These are phyloP conservation scores for Leucosporidium creatinivorum DNA, from an alignment of 768 basidiomycete species.

Conservation along the genomic window DNA sequence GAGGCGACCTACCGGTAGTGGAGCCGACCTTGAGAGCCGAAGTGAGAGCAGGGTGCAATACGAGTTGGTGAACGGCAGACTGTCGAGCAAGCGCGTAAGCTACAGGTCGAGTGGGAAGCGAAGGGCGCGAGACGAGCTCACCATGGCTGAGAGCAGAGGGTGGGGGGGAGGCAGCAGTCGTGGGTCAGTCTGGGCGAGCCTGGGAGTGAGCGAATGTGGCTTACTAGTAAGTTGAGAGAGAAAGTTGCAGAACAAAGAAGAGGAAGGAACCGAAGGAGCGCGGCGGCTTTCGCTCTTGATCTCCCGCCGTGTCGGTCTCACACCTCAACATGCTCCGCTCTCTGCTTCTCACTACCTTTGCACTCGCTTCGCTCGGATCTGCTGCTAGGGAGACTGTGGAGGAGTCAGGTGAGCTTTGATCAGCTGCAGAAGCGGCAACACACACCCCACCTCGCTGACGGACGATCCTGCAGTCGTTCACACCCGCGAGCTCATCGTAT, in stretches of 20 bases:
- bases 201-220: neutral
- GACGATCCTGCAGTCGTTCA: conserved; percentile 22
- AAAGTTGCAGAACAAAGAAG: neutral
- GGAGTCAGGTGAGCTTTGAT: conserved; percentile 20
- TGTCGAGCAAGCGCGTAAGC: neutral
- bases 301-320: too few species aligned
- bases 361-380: neutral
- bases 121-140: too few species aligned
- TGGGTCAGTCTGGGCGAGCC: neutral
- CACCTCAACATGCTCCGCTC: conserved; percentile 7
- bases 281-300: neutral
- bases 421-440: neutral
- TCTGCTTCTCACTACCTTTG: neutral
- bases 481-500: conserved; percentile 28
- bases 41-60: conserved; percentile 76
- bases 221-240: too few species aligned
- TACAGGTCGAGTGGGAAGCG: neutral
- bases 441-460: neutral
- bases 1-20: conserved; percentile 51
- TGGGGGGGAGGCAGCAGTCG: too few species aligned
- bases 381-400: conserved; percentile 23
- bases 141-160: too few species aligned
- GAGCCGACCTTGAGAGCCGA: conserved; percentile 66
- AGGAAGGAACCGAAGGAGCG: neutral
- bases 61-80: conserved; percentile 48